These are phyloP conservation scores for Verbascum thapsus DNA, from an alignment of 257 asterid genomes.

Conservation along the genomic window DNA sequence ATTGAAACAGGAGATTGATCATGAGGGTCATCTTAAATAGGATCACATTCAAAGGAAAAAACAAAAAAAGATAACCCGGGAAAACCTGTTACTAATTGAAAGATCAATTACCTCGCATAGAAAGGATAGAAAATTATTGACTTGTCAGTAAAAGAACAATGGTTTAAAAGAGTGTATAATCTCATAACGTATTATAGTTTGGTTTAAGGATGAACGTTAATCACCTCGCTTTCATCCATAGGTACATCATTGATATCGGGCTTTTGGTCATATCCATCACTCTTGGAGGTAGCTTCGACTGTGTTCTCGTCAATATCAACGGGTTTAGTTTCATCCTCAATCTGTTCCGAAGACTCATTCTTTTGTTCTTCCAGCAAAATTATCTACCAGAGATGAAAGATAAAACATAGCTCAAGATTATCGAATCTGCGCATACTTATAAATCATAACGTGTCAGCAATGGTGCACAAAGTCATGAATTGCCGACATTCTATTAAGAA, in stretches of 20 bases:
- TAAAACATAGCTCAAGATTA: background rate
- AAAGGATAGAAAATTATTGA: too few relatives aligned
- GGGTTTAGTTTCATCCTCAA: constrained; percentile 66
- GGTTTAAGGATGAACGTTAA: constrained; percentile 10
- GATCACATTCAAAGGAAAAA: too few relatives aligned
- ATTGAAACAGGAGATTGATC: too few relatives aligned
- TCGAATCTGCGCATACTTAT: background rate
- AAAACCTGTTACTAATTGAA: too few relatives aligned
- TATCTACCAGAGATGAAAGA: constrained; percentile 43
- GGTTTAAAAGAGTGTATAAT: background rate
- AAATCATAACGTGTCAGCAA: background rate
- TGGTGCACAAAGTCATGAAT: background rate
- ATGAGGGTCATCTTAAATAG: too few relatives aligned
- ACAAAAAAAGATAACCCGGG: too few relatives aligned
- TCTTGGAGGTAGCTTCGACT: constrained; percentile 43
- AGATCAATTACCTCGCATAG: too few relatives aligned
- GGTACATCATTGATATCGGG: constrained; percentile 91
- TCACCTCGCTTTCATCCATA: constrained; percentile 67
- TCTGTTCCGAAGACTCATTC: constrained; percentile 60
- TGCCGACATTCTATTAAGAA: background rate
- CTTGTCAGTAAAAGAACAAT: background rate
- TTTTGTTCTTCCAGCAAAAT: constrained; percentile 82
- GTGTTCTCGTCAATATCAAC: constrained; percentile 42
- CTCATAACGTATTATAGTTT: background rate
- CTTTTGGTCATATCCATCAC: constrained; percentile 61